These are phyloP conservation scores for Neocallimastix lanati DNA, from an alignment of 192 early-diverging fungal species.

Conservation along the genomic window DNA sequence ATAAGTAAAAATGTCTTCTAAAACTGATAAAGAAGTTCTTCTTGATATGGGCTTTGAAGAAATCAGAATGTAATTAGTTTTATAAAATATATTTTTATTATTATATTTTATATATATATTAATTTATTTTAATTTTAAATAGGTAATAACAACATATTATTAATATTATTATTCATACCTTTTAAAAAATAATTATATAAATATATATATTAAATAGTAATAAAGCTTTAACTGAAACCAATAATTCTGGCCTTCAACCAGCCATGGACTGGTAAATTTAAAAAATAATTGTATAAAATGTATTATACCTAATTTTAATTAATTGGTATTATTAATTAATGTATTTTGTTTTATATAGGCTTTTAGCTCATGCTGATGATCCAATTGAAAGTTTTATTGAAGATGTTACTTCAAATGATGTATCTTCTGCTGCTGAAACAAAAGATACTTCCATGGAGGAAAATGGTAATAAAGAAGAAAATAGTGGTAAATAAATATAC, in stretches of 20 bases:
- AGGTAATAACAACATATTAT: too few relatives aligned
- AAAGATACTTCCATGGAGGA: conserved; percentile 3
- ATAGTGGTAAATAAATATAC: too few relatives aligned
- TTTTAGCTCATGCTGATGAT: conserved; percentile 53
- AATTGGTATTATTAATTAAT: background rate
- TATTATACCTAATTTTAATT: background rate
- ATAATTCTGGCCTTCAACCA: conserved; percentile 56
- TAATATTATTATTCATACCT: too few relatives aligned
- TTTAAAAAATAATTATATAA: too few relatives aligned
- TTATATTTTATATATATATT: too few relatives aligned
- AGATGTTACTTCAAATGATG: conserved; percentile 15
- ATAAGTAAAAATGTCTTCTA: background rate
- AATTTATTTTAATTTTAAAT: too few relatives aligned
- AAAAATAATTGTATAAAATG: background rate
- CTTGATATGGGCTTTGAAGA: conserved; percentile 53
- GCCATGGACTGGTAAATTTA: conserved; percentile 63
- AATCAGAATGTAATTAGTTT: conserved; percentile 29
- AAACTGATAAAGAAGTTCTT: conserved; percentile 25
- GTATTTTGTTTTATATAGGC: conserved; percentile 16
- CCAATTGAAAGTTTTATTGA: conserved; percentile 29
- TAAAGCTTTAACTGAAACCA: conserved; percentile 46
- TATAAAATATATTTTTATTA: background rate
- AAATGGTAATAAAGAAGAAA: conserved; percentile 11
- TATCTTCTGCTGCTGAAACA: conserved; percentile 2
- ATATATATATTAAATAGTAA: conserved; percentile 6